Evolutionary conservation across 2,329 filamentous ascomycete species (phyloP), one percentile per base, ranked within the genome.

Genomic region (Botrytis elliptica): DNA sequence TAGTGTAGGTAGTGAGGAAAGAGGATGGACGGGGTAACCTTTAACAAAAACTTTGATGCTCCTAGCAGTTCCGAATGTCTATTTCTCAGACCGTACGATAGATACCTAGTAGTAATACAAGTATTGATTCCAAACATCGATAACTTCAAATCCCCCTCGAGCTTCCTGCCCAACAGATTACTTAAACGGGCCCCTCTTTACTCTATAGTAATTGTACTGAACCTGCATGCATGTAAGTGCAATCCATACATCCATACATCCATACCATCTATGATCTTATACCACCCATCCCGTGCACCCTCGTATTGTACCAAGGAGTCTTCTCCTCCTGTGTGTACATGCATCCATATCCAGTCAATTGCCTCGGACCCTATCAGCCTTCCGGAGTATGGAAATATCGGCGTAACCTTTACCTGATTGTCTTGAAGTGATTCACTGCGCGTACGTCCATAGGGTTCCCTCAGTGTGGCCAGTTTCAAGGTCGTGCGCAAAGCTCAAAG

Each of bases 151-250:
- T 40, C 16, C 16, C 40, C 33, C 40, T 38, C 55, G 38, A 63
- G 14, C 44, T 72, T 67, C 36, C 49, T 67, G 62, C 70, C 70
- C 44, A 66, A 57, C 49, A 55, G 57, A 67, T 68, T 9, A 66
- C 64, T 55, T 55, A 52, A 29, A 55, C 22, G 46, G 49, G 70
- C 70, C 59, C 70, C 62, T 67, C 70, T 67, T 52, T 67, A 42
- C 67, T 55, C 67, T 55, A 18, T 44, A 44, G 6, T 20, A 44
- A 44, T 44, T 7, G 52, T 59, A 59, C 38, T n/a, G 62, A 72
- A 67, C 49, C 70, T 72, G 66, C 62, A 72, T 72, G 70, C 70
- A 72, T 72, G 29, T 16, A 67, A 60, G 46, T 59, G 70, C 49
- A 60, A 29, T 46, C 49, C 49, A 52, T n/a, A 52, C 49, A n/a